These are phyloP conservation scores for Cetradonia linearis DNA, from an alignment of 495 filamentous ascomycete species.

Conservation along the genomic window DNA sequence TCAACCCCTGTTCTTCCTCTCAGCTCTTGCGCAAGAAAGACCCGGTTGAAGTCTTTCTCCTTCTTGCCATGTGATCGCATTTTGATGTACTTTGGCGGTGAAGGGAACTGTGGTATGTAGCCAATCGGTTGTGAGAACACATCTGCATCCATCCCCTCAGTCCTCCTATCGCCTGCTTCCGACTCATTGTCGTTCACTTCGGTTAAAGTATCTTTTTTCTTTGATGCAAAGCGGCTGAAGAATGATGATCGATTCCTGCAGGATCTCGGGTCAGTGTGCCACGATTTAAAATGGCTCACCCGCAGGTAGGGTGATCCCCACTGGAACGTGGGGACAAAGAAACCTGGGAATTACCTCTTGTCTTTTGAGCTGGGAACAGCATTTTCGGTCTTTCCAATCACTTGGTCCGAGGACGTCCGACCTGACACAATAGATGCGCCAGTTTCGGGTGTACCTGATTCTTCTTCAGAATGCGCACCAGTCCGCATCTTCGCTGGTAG, in stretches of 20 bases:
- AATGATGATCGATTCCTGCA: constrained; percentile 78
- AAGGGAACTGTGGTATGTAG: constrained; percentile 78
- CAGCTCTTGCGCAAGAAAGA: constrained; percentile 89
- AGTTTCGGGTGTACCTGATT: constrained; percentile 40
- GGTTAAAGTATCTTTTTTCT: constrained; percentile 54
- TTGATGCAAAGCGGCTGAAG: constrained; percentile 74
- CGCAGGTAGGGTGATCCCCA: constrained; percentile 8
- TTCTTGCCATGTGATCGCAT: constrained; percentile 74
- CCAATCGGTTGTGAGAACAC: constrained; percentile 76
- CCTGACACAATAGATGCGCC: constrained; percentile 16
- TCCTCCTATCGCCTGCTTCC: constrained; percentile 57
- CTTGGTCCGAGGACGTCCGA: constrained; percentile 28
- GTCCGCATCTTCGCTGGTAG: constrained; percentile 57
- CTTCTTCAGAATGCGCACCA: constrained; percentile 42
- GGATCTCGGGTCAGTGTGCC: constrained; percentile 19
- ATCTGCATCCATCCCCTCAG: constrained; percentile 69
- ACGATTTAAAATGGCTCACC: not conserved
- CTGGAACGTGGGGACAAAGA: constrained; percentile 10
- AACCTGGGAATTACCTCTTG: constrained; percentile 49
- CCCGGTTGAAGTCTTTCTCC: constrained; percentile 66
- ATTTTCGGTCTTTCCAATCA: constrained; percentile 30
- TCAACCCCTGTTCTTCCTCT: constrained; percentile 36
- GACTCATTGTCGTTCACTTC: constrained; percentile 58
- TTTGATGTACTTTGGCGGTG: constrained; percentile 85
- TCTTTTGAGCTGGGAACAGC: constrained; percentile 38